These are phyloP conservation scores for Barbarea vulgaris DNA, from an alignment of 345 rosid species.

Conservation along the genomic window DNA sequence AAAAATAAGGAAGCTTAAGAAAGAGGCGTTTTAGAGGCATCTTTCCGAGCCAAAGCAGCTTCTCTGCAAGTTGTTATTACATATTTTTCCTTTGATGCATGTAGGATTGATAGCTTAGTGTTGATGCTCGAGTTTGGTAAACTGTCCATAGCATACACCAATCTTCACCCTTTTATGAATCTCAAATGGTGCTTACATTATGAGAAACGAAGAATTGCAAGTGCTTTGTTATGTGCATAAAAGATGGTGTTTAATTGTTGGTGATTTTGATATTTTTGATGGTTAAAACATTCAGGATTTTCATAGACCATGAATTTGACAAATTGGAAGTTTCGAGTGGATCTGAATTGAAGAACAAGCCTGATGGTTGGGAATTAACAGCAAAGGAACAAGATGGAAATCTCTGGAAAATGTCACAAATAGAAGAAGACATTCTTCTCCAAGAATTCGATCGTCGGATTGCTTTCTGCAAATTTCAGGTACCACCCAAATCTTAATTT, in stretches of 20 bases:
- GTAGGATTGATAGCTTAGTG: constrained; percentile 2
- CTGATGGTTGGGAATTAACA: constrained; percentile 97
- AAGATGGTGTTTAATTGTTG: constrained; percentile 7
- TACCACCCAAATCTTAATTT: constrained; percentile 26
- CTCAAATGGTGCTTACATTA: constrained; percentile 6
- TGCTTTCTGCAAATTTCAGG: constrained; percentile 93
- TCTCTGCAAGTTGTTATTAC: constrained; percentile 48
- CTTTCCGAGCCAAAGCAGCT: constrained; percentile 95
- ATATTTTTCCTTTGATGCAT: background rate
- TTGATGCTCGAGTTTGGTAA: constrained; percentile 14
- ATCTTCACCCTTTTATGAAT: constrained; percentile 10
- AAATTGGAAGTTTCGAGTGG: constrained; percentile 56
- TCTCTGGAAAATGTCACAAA: constrained; percentile 95
- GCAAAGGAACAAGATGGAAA: constrained; percentile 80
- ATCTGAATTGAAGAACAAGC: constrained; percentile 75
- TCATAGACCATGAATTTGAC: constrained; percentile 62
- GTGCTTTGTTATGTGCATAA: constrained; percentile 7
- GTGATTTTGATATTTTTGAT: background rate
- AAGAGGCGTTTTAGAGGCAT: constrained; percentile 98
- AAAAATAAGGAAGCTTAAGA: constrained; percentile 93
- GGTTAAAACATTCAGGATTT: constrained; percentile 53
- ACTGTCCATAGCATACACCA: background rate
- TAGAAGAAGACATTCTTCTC: constrained; percentile 92
- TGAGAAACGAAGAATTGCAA: background rate
- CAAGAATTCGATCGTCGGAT: constrained; percentile 93